Conservation (phyloP, 306 rosid species). For the Quercus robur region DNA sequence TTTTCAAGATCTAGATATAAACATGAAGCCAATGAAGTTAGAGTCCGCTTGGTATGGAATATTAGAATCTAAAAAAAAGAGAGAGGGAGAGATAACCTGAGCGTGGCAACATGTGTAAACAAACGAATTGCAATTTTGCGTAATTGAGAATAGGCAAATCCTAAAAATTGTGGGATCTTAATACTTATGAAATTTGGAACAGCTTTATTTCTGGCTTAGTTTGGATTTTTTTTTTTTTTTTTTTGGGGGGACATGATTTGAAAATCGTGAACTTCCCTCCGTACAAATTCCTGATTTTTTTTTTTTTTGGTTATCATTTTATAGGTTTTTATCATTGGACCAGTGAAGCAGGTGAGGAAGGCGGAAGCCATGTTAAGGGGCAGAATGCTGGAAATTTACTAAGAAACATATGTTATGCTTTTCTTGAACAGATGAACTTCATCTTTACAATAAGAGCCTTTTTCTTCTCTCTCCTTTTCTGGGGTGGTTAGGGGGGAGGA, state of each 20-base stretch:
- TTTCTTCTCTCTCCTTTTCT: too few species aligned
- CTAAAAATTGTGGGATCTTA: background rate
- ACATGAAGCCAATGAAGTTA: background rate
- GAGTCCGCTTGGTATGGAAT: background rate
- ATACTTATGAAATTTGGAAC: background rate
- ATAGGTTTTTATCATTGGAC: conserved; percentile 90
- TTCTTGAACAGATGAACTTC: conserved; percentile 5
- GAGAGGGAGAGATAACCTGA: background rate
- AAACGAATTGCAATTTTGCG: too few species aligned
- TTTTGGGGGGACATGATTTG: background rate
- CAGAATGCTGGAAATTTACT: conserved; percentile 59
- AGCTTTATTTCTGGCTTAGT: too few species aligned
- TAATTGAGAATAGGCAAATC: too few species aligned
- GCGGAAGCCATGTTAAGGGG: conserved; percentile 97
- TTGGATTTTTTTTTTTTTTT: too few species aligned
- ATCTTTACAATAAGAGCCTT: background rate
- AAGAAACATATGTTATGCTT: conserved; percentile 11
- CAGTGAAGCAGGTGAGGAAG: conserved; percentile 85
- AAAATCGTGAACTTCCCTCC: background rate
- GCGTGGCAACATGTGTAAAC: too few species aligned
- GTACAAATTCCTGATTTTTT: background rate
- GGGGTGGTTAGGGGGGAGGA: background rate
- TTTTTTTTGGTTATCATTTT: conserved; percentile 14
- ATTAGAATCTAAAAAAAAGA: background rate
- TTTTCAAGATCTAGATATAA: background rate